Base-by-base conservation (phyloP, 2,329 filamentous ascomycete genomes). In the Venturia pyrina region DNA sequence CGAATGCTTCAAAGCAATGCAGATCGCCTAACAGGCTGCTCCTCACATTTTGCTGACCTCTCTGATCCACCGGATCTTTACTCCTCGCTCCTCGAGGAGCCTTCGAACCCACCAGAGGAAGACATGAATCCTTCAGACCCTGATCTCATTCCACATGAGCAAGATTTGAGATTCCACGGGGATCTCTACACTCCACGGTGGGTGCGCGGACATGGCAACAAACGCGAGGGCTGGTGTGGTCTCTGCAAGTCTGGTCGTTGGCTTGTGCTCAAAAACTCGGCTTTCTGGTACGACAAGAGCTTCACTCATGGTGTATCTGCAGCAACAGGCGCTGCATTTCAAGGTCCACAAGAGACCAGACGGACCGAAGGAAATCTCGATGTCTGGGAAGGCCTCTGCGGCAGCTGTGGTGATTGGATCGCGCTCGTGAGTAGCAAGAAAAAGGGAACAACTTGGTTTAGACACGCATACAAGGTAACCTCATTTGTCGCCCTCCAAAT, bases 251-350 rank as follows among this genome's bases (percentile, higher is more conserved):
- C 90, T 2, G 90, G 90, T 2, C 83, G 90, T 62, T 96, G 91
- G 91, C 83, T 93, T 65, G 90, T 93, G 19, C 80, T 96, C 67
- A 96, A 95, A 80, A 95, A 96, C 78, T 93, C 89, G 65, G 91
- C 91, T 7, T 96, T 91, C 75, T 96, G 91, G 91, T 96, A 96
- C 76, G 91, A 96, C 79, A 93, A 95, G 80, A 90, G 88, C 66
- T 96, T 95, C 75, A 91, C 89, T 1, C 91, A 96, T 73, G 91
- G 91, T 62, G 91, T 96, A 74, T 91, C 89, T 73, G 90, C 89
- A 37, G 88, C 89, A 4, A 93, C 90, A 0, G 90, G 91, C 32
- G 87, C 83, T 68, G 85, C 88, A 3, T 93, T 95, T 78, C 87
- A 90, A 73, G 87, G 66, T 11, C 66, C 62, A 15, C 62, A 65